Conservation (phyloP, 129 eudicot species). For the Centella asiatica region DNA sequence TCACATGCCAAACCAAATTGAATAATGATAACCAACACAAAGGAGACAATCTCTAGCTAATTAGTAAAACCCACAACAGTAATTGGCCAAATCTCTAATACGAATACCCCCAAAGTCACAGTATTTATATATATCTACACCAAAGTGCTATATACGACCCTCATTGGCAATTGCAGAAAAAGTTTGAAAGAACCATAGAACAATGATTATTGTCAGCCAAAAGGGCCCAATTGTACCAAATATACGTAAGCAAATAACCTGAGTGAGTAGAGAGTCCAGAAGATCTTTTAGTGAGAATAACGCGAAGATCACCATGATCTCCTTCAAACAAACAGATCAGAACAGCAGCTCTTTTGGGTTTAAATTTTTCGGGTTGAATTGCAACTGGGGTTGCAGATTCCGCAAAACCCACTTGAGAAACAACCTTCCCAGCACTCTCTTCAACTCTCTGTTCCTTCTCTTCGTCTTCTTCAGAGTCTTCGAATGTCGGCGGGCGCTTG, state of each 20-base stretch:
- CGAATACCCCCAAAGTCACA: too few relatives aligned
- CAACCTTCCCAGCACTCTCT: slow-evolving; percentile 34
- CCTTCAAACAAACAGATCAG: slow-evolving; percentile 52
- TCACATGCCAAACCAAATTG: too few relatives aligned
- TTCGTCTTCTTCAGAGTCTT: slow-evolving; percentile 30
- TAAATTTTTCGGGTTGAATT: slow-evolving; percentile 17
- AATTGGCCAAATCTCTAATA: background rate
- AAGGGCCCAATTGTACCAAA: background rate
- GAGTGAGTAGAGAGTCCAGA: slow-evolving; percentile 47
- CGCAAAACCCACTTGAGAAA: slow-evolving; percentile 57
- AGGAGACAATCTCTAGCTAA: background rate
- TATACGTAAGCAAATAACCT: slow-evolving; percentile 20
- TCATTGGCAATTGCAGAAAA: too few relatives aligned
- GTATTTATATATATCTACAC: too few relatives aligned
- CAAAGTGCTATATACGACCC: too few relatives aligned
- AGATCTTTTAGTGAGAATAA: slow-evolving; percentile 66
- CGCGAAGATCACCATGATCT: slow-evolving; percentile 33
- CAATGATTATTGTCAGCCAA: background rate
- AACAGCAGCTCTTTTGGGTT: slow-evolving; percentile 56
- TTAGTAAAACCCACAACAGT: too few relatives aligned
- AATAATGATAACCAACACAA: background rate
- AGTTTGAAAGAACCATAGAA: too few relatives aligned
- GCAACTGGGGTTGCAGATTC: slow-evolving; percentile 50
- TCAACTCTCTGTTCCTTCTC: slow-evolving; percentile 28
- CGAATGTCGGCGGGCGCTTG: slow-evolving; percentile 41